Evolutionary conservation across 345 rosid species (phyloP), one percentile per base, ranked within the genome.

Genomic region (Camelina laxa): DNA sequence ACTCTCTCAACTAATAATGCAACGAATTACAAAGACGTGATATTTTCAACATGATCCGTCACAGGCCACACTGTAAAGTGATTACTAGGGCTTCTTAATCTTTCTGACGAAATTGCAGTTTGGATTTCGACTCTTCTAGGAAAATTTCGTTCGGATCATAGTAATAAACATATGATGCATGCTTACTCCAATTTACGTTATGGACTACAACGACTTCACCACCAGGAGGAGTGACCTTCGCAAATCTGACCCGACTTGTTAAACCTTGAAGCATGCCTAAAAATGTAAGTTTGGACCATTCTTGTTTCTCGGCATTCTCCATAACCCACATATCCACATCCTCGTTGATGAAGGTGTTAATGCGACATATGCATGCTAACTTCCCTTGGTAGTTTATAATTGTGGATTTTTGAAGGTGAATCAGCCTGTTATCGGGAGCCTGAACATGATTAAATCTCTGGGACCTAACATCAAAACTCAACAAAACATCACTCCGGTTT

Each of bases 11-110:
- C 27, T 24, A 24, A 24, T 12, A 19, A 35, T 14, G 31, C 31
- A 53, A 21, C 33, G 57, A 50, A 51, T 20, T 65, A 17, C 22
- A 67, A 51, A 20, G 21, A n/a, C 56, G 20, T 19, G 16, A 54
- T 44, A 59, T 69, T 69, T 55, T 69, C 73, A 17, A 69, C 65
- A 69, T 41, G 73, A 69, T 69, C 54, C 2, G 33, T 12, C 2
- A 67, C 50, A 24, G 51, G 51, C 51, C 3, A 38, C 41, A 36
- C 0, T 36, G 12, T 36, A 9, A 36, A 36, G 10, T 2, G 10
- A 36, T 36, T 11, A 36, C 38, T 35, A 35, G 38, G 38, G 30
- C 0, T 27, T 1, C 7, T 31, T 5, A 3, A 3, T 16, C 35
- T 41, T 15, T n/a, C 4, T 15, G 19, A 45, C 19, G 13, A 50